Evolutionary conservation across 257 asterid species (phyloP).

Genomic region (Solanum chaucha): DNA sequence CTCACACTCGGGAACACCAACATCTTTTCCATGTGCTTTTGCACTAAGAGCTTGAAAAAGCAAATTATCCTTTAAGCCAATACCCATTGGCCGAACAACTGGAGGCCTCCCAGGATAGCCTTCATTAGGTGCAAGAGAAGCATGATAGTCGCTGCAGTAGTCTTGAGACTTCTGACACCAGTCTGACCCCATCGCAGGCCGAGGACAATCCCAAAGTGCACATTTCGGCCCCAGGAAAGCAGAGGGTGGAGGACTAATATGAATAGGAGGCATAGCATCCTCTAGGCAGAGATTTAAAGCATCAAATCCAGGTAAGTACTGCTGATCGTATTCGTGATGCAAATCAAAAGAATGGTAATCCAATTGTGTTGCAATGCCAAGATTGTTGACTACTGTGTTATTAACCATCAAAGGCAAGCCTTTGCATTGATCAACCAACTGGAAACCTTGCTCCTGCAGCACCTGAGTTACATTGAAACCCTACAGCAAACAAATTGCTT

Average conservation of each 20-base stretch:
- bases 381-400: slow-evolving; percentile 29
- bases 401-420: slow-evolving; percentile 34
- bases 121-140: slow-evolving; percentile 58
- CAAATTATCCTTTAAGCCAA: slow-evolving; percentile 85
- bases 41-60: slow-evolving; percentile 89
- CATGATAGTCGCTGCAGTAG: slow-evolving; percentile 29
- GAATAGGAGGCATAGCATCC: slow-evolving; percentile 37
- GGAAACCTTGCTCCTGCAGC: slow-evolving; percentile 49
- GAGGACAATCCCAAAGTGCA: slow-evolving; percentile 85
- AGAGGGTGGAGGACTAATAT: slow-evolving; percentile 78
- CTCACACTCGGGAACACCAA: slow-evolving; percentile 92
- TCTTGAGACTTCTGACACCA: slow-evolving; percentile 36
- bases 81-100: slow-evolving; percentile 84
- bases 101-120: slow-evolving; percentile 78
- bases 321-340: slow-evolving; percentile 57
- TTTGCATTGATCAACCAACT: slow-evolving; percentile 57
- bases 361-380: slow-evolving; percentile 39
- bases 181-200: slow-evolving; percentile 30
- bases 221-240: slow-evolving; percentile 96
- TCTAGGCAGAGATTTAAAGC: slow-evolving; percentile 36
- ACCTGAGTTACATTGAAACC: slow-evolving; percentile 33
- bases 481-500: slow-evolving; percentile 26
- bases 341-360: slow-evolving; percentile 55
- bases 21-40: slow-evolving; percentile 78
- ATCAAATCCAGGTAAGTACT: slow-evolving; percentile 44